Conservation (phyloP, 345 rosid species). For the Lepidium sativum region DNA sequence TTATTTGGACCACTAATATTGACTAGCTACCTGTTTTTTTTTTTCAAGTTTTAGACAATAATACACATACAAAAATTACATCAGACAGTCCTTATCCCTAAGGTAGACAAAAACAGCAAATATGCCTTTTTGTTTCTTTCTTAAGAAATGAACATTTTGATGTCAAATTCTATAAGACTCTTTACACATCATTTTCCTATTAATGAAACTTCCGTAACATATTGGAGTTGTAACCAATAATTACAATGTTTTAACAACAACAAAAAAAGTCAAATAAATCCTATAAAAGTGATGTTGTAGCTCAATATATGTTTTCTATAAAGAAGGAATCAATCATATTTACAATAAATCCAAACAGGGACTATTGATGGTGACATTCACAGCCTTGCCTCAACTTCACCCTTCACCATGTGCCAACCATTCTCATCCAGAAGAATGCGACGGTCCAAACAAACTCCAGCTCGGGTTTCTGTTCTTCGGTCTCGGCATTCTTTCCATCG, state of each 20-base stretch:
- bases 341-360: conserved; percentile 44
- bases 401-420: conserved; percentile 41
- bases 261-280: background rate
- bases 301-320: background rate
- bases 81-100: background rate
- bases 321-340: background rate
- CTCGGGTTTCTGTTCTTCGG: conserved; percentile 36
- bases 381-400: conserved; percentile 53
- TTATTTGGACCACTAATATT: too few species aligned
- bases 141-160: too few species aligned
- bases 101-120: conserved; percentile 1
- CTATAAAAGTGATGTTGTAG: background rate
- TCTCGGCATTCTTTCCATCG: conserved; percentile 42
- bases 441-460: conserved; percentile 33
- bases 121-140: background rate
- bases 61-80: background rate
- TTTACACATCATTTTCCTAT: background rate
- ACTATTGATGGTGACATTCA: conserved; percentile 55
- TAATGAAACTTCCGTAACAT: conserved; percentile 2
- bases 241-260: background rate
- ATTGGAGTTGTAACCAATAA: background rate
- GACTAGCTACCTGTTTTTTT: background rate
- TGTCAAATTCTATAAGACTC: background rate
- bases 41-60: background rate
- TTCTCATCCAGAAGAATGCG: conserved; percentile 23